These are phyloP conservation scores for Jaltomata sinuosa DNA, from an alignment of 257 asterid genomes.

Conservation along the genomic window DNA sequence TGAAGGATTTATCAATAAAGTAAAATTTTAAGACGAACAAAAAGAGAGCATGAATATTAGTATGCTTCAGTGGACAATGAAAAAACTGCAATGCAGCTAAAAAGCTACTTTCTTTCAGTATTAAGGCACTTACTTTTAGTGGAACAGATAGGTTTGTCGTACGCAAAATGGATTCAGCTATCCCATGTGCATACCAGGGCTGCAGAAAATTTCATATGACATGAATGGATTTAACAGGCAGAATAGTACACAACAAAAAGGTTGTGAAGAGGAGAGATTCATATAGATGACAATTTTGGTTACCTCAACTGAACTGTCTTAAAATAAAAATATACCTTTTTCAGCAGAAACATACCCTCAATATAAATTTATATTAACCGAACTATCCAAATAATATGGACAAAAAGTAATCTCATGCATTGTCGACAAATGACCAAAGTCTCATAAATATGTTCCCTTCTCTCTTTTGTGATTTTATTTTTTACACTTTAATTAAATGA, in stretches of 20 bases:
- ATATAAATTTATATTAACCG: not conserved
- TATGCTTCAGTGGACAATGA: not conserved
- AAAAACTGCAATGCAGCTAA: not conserved
- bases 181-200: slow-evolving; percentile 99
- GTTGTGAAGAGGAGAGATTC: not conserved
- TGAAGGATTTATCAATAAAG: not conserved
- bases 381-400: not conserved
- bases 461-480: not conserved
- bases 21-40: not conserved
- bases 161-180: slow-evolving; percentile 88
- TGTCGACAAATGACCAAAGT: not conserved
- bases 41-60: not conserved
- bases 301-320: not conserved
- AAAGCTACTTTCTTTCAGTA: not conserved
- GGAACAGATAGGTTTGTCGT: slow-evolving; percentile 84
- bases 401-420: not conserved
- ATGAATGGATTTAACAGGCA: not conserved
- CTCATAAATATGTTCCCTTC: not conserved
- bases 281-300: not conserved
- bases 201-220: slow-evolving; percentile 6
- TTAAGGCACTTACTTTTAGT: slow-evolving; percentile 52
- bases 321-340: not conserved
- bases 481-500: not conserved
- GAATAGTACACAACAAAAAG: not conserved
- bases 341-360: not conserved